Evolutionary conservation across 2,329 filamentous ascomycete species (phyloP), one percentile per base, ranked within the genome.

Genomic region (Claviceps arundinis): DNA sequence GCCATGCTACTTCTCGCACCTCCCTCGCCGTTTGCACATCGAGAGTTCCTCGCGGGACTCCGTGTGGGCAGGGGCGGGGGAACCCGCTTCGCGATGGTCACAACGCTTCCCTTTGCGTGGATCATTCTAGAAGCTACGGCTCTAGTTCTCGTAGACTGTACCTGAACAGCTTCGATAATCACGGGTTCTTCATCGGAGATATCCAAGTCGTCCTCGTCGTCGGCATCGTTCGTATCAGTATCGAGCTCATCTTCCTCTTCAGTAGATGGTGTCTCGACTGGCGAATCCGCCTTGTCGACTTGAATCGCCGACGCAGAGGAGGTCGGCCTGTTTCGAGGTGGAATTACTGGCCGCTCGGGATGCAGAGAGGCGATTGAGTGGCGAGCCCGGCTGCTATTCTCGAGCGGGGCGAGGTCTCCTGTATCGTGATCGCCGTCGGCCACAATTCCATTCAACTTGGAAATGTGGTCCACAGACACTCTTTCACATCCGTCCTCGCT

Each of bases 61-160:
- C 89, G 76, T 3, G 80, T 76, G 1, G 90, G 90, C 13, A 95
- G 76, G 8, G 86, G 82, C 1, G 90, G 89, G 1, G 88, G 80
- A 1, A 83, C 68, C 38, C 89, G 79, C 69, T 91, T 94, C 13
- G 87, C 82, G 54, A 96, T 95, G 46, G 81, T 89, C 30, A 96
- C 87, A 49, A 96, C 73, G 49, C 85, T 84, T 24, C 89, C 87
- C 62, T 87, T 85, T 41, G 81, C 84, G 34, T 78, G 75, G 52
- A 89, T 81, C 52, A 81, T 76, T 51, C 85, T 80, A 1, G 85
- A 81, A 2, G 78, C 76, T 47, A 81, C 71, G 42, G 80, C 77
- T 50, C 81, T 77, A 6, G 76, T 73, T 42, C 64, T 61, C 16
- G 80, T 70, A 16, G 76, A 75, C 55, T 80, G 75, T 19, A 76